Percentiles rank a stretch among this genome's conserved stretches.
Evolutionary conservation across 768 basidiomycete genomes (phyloP).

Genomic region (Trametes cinnabarina): DNA sequence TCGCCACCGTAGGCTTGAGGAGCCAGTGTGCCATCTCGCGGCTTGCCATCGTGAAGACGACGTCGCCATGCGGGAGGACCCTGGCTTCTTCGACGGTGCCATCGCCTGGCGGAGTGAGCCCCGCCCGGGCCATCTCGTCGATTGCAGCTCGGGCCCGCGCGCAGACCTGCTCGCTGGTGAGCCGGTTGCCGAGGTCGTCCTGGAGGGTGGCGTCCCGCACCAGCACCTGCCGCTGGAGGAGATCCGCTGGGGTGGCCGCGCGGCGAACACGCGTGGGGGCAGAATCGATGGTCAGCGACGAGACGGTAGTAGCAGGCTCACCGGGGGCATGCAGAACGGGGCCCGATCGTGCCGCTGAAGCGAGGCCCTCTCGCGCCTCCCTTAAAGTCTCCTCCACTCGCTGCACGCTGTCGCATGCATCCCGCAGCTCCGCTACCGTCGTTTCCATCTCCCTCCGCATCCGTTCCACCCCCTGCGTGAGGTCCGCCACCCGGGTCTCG

Average conservation of each 20-base stretch:
- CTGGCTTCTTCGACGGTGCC: background rate
- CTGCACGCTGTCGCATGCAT: background rate
- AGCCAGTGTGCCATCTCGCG: background rate
- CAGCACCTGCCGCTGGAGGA: conserved; percentile 6
- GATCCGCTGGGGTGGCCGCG: background rate
- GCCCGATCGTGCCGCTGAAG: background rate
- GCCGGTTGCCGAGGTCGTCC: background rate
- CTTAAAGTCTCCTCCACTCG: background rate
- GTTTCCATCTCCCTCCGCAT: background rate
- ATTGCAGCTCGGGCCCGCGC: background rate
- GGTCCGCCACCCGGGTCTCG: background rate
- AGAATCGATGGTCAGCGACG: background rate
- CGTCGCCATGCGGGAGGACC: background rate
- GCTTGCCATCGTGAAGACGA: background rate
- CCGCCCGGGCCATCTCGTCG: background rate
- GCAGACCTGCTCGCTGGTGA: background rate
- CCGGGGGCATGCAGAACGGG: background rate
- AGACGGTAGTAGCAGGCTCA: background rate
- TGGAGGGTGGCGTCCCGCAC: background rate
- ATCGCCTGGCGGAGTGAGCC: background rate
- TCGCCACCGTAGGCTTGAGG: background rate
- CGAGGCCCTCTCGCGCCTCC: background rate
- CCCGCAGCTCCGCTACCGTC: background rate
- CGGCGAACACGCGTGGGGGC: conserved; percentile 3
- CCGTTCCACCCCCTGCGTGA: background rate